Base-by-base conservation (phyloP, 2,329 filamentous ascomycete species). In the Sporothrix luriei region DNA sequence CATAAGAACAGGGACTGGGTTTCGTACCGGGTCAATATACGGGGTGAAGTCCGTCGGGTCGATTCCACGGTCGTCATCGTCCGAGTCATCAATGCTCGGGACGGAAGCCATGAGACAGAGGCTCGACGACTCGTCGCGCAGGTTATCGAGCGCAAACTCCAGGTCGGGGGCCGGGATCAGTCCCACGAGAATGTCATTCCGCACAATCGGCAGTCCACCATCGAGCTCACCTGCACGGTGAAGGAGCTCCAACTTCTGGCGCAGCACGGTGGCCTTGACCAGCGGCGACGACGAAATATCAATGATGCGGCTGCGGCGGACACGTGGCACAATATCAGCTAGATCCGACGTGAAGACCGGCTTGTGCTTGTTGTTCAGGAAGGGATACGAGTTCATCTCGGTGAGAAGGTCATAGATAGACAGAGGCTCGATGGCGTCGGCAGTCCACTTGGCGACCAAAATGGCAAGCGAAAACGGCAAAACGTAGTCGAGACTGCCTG, bases 361-460 rank as follows among this genome's bases (percentile, higher is more conserved):
- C 74, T 96, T 93, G 72, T 94, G 88, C 78, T 97, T 98, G 80
- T 96, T 97, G 80, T 97, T 93, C n/a, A 99, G 86, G 81, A 96
- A 97, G 0, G 95, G 95, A 74, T 98, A 99, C 2, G 92, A 91
- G 79, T 99, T 98, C 91, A 99, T 94, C 77, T 95, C 93, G 0
- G 94, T 98, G 21, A 98, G 84, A 13, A 98, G 86, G 77, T 98
- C 95, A 78, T 97, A 98, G 72, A 99, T 97, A 78, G 93, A 97
- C 68, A 93, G 85, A 19, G 94, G 95, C 79, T 99, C 95, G 66
- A 99, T 87, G 3, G 93, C 94, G 79, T 98, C 95, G 0, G 95
- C 94, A 0, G 93, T 97, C 95, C 95, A 99, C 81, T 99, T 99
- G n/a, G 94, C 90, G 38, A 97, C 93, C 4, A 98, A 84, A 46